phyloP scores from a whole-genome alignment of 2,329 filamentous ascomycete species.

The Huntiella moniliformis region DNA sequence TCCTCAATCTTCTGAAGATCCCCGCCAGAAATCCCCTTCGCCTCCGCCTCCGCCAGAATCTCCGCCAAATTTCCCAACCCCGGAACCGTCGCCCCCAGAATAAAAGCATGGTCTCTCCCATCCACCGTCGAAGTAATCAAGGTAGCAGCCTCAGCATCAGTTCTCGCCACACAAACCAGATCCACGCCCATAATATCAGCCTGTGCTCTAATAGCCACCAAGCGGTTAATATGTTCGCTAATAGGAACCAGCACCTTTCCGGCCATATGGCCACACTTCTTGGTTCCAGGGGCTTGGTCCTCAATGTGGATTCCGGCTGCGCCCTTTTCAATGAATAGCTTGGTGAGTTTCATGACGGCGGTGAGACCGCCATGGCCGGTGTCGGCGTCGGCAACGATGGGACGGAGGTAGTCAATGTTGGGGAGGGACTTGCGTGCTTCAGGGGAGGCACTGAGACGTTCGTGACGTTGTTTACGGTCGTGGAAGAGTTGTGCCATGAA shows the following conservation, averaged over 20 bases:
- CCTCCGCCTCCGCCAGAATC: conserved; percentile 75
- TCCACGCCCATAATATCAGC: conserved; percentile 95
- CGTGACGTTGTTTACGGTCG: conserved; percentile 95
- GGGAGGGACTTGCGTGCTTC: conserved; percentile 51
- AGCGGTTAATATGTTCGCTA: conserved; percentile 91
- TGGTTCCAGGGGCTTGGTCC: conserved; percentile 92
- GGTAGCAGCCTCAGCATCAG: conserved; percentile 92
- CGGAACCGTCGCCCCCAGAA: conserved; percentile 76
- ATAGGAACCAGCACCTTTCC: conserved; percentile 95
- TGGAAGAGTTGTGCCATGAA: conserved; percentile 99
- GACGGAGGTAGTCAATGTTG: conserved; percentile 84
- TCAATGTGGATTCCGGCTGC: conserved; percentile 97
- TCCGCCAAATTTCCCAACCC: conserved; percentile 69
- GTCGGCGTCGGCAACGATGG: conserved; percentile 91
- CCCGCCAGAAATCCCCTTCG: conserved; percentile 57
- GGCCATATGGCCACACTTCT: conserved; percentile 99
- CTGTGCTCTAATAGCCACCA: conserved; percentile 91
- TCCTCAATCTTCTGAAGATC: conserved; percentile 87
- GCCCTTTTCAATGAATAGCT: conserved; percentile 90
- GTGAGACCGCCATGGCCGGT: conserved; percentile 93
- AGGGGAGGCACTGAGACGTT: conserved; percentile 62
- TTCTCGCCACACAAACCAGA: conserved; percentile 78
- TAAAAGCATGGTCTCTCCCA: conserved; percentile 84
- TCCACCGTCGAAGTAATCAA: conserved; percentile 95
- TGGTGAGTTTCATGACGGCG: conserved; percentile 98